These are phyloP conservation scores for Rhododendron simsii DNA, from an alignment of 148 eudicot species.

Conservation along the genomic window DNA sequence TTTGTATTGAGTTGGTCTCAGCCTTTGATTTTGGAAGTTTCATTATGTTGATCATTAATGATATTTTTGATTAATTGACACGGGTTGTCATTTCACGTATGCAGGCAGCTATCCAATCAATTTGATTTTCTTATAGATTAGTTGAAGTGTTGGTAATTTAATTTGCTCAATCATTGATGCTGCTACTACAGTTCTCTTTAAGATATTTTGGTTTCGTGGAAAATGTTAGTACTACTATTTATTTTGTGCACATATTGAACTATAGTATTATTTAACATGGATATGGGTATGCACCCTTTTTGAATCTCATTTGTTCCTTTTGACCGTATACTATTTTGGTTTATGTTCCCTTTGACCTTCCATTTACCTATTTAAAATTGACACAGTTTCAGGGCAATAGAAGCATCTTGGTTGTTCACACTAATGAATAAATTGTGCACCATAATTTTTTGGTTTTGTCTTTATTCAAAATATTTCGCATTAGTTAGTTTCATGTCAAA, in stretches of 20 bases:
- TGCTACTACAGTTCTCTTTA: background rate
- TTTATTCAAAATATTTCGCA: no score
- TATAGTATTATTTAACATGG: background rate
- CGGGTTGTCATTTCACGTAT: no score
- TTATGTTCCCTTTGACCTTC: background rate
- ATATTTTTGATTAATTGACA: background rate
- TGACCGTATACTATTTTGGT: background rate
- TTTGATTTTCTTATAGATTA: background rate
- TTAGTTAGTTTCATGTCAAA: no score
- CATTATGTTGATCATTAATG: background rate
- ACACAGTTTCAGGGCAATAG: background rate
- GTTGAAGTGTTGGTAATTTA: background rate
- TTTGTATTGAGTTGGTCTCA: background rate
- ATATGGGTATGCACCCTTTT: background rate
- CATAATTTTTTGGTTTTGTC: no score
- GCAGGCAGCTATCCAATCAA: no score
- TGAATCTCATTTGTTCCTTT: background rate
- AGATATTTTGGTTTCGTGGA: background rate
- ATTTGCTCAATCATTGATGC: background rate
- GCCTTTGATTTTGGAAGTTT: background rate
- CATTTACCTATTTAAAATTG: background rate
- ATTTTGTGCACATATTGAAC: background rate
- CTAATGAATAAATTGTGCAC: no score
- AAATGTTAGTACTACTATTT: background rate
- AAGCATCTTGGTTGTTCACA: background rate